Evolutionary conservation across 768 basidiomycete species (phyloP).

Genomic region (Lyophyllum decastes): DNA sequence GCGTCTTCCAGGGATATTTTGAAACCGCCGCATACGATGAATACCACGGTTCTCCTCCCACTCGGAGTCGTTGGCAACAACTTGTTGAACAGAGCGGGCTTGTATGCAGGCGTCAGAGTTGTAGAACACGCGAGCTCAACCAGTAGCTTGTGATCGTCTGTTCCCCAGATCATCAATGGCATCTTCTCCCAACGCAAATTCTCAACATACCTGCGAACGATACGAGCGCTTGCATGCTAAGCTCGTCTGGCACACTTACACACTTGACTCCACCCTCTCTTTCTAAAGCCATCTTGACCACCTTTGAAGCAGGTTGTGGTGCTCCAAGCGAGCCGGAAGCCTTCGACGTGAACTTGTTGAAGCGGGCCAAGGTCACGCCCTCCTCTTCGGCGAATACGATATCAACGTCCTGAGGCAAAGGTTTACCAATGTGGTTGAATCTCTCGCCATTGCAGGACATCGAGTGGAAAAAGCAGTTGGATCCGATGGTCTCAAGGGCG

Average conservation of each 20-base stretch:
- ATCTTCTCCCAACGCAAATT: neutral
- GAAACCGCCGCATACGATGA: slow-evolving; percentile 73
- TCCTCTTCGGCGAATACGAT: slow-evolving; percentile 40
- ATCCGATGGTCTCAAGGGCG: slow-evolving; percentile 69
- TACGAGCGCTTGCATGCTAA: slow-evolving; percentile 62
- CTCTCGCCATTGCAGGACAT: slow-evolving; percentile 55
- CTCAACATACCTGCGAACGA: slow-evolving; percentile 56
- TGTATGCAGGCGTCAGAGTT: slow-evolving; percentile 68
- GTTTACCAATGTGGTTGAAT: slow-evolving; percentile 30
- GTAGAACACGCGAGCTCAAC: slow-evolving; percentile 77
- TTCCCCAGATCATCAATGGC: neutral
- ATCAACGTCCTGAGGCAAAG: slow-evolving; percentile 42
- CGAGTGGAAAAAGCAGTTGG: slow-evolving; percentile 75
- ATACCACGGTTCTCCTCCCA: slow-evolving; percentile 48
- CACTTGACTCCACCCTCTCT: slow-evolving; percentile 57
- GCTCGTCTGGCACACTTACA: slow-evolving; percentile 65
- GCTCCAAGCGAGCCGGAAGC: slow-evolving; percentile 76
- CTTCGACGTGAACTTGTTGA: slow-evolving; percentile 57
- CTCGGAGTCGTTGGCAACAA: slow-evolving; percentile 40
- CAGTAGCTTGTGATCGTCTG: slow-evolving; percentile 76
- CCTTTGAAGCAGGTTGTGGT: slow-evolving; percentile 58
- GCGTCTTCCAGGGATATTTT: slow-evolving; percentile 62
- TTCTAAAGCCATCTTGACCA: slow-evolving; percentile 66
- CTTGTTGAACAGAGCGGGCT: slow-evolving; percentile 51
- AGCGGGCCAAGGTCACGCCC: slow-evolving; percentile 56